Percentiles rank a stretch among this genome's conserved stretches.
phyloP scores from a whole-genome alignment of 108 stramenopile species.

The Aurantiochytrium sp. region DNA sequence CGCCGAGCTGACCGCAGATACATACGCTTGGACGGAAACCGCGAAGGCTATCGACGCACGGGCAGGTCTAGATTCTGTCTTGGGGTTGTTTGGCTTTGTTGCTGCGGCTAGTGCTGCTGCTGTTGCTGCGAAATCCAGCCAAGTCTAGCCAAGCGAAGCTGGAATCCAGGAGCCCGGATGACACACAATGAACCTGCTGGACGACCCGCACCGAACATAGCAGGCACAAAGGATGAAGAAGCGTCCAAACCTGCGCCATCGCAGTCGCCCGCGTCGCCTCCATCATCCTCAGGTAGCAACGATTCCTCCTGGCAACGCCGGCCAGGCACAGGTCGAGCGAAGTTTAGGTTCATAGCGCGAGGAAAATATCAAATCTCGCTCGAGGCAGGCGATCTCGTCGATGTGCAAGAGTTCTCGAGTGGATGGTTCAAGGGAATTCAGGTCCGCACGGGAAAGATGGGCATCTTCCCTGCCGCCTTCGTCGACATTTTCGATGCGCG shows the following conservation, averaged over 20 bases:
- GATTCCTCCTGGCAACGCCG: not conserved
- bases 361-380: not conserved
- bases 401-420: constrained; percentile 2
- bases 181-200: no score
- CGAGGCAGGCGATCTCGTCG: not conserved
- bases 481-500: not conserved
- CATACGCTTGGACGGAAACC: no score
- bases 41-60: no score
- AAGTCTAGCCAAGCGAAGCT: no score
- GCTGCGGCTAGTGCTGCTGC: no score
- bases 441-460: not conserved
- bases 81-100: no score
- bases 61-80: no score
- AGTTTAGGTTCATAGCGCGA: not conserved
- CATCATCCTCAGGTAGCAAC: not conserved
- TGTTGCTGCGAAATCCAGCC: no score
- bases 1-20: no score
- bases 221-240: not conserved
- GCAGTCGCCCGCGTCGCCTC: not conserved
- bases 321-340: not conserved
- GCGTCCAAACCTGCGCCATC: not conserved
- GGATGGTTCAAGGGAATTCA: constrained; percentile 3
- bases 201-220: not conserved
- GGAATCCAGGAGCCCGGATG: no score
- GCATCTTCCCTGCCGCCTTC: not conserved